Conservation (phyloP, 108 stramenopile species). For the Conticribra guillardii region DNA sequence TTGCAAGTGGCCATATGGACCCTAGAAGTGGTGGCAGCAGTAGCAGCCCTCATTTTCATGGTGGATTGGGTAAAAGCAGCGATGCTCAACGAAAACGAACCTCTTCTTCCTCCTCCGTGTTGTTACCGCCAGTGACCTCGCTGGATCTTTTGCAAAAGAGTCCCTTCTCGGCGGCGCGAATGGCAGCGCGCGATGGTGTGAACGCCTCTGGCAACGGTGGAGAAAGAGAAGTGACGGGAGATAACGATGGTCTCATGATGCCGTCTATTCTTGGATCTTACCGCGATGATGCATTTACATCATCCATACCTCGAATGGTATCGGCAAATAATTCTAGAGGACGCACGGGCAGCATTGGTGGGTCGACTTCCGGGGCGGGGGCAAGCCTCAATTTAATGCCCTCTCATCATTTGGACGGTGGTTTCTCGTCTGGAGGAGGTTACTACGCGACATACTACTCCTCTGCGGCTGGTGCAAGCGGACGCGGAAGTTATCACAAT, state of each 20-base stretch:
- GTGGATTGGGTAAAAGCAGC: constrained; percentile 4
- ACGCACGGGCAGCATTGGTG: constrained; percentile 25
- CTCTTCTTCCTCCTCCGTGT: constrained; percentile 32
- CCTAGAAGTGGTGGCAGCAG: constrained; percentile 10
- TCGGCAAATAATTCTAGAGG: constrained; percentile 25
- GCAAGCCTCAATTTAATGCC: constrained; percentile 14
- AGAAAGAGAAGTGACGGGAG: constrained; percentile 3
- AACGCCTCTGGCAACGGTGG: background rate
- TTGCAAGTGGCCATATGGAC: background rate
- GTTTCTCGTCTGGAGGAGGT: too few relatives aligned
- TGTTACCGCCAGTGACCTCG: constrained; percentile 47
- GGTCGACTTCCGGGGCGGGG: constrained; percentile 11
- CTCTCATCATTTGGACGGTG: too few relatives aligned
- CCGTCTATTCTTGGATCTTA: constrained; percentile 27
- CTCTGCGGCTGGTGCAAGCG: background rate
- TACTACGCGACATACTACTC: constrained; percentile 23
- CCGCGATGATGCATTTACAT: constrained; percentile 36
- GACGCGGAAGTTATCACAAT: background rate
- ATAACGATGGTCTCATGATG: constrained; percentile 23
- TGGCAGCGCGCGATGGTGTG: background rate
- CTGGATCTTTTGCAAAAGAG: constrained; percentile 44
- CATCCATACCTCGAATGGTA: constrained; percentile 46
- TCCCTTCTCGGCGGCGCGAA: constrained; percentile 24
- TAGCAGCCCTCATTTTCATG: constrained; percentile 14
- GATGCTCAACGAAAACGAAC: constrained; percentile 18